Evolutionary conservation across 176 grass and related monocot genomes (phyloP), one percentile per base, ranked within the genome.

Genomic region (Avena atlantica): DNA sequence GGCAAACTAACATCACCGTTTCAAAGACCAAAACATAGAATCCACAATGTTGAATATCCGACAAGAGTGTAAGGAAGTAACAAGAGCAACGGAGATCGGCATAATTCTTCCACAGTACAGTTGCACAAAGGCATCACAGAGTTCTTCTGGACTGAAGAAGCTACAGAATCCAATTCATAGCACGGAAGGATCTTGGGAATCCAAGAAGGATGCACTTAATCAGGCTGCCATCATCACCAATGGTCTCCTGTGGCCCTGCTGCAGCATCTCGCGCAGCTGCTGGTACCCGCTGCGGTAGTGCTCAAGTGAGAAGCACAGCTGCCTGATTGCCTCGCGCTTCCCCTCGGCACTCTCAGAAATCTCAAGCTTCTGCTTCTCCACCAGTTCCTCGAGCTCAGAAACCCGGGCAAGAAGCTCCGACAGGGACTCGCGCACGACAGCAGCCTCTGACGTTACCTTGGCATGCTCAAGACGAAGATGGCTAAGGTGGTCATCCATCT

Each of bases 271-370:
- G 55, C 89, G 44, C 64, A 98, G 90, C 82, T 96, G 58, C 78
- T 89, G 84, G 84, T 98, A 96, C 5, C 85, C 89, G 11, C 90
- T 91, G 11, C 94, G 89, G 77, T 96, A 96, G 87, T 99, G 94
- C 50, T 99, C 97, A 64, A 96, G 81, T 23, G 97, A 93, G 85
- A 96, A 92, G 90, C 97, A 96, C 15, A 96, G 85, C 70, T 99
- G 97, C 70, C 97, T 96, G 65, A 96, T 99, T 3, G 92, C 97
- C 83, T 96, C 97, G 4, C 97, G 86, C 85, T 99, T 96, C n/a
- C 82, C 89, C 87, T 98, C 97, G 0, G 93, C 92, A 29, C 89
- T 88, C 80, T 99, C 92, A 10, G 60, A 86, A 66, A 93, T 93
- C n/a, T 75, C 34, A 47, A 90, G 82, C 76, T 91, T 93, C 76